Evolutionary conservation across 2,329 filamentous ascomycete species (phyloP), one percentile per base, ranked within the genome.

Genomic region (Verticillium nubilum): DNA sequence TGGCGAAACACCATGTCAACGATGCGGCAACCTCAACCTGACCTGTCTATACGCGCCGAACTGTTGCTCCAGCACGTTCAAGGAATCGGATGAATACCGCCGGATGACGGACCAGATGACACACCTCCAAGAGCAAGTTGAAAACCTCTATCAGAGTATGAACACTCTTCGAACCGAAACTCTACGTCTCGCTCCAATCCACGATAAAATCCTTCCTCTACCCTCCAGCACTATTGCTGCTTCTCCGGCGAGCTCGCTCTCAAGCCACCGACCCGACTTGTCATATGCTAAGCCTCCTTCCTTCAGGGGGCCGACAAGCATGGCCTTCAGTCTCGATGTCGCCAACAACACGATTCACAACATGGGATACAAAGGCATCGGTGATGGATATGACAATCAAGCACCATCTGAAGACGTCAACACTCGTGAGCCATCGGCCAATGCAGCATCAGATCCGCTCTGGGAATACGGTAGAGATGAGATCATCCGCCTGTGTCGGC

Each of bases 61-160:
- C 67, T 87, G 86, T 71, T 87, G 85, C 70, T 76, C 84, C 63
- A 93, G 86, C 77, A 92, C 85, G 73, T 92, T 97, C 81, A 95
- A 94, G 73, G 93, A 97, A 68, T 92, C 92, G 54, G 91, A 96
- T 10, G 93, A 97, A 72, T 97, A 92, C 79, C 90, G 87, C 69
- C 83, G 87, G 37, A 92, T 97, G 86, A 85, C 86, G 58, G 79
- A 82, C 33, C 89, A 95, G 65, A 85, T 97, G 61, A 77, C 79
- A 12, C 82, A 83, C 9, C 81, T 97, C 26, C 92, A 97, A 72
- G 88, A 94, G 58, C 92, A 97, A 74, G 89, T 97, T 68, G 87
- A 91, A 61, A 83, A 83, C 63, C 82, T 98, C 31, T 91, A 88
- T 69, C 84, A 85, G 61, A 90, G 83, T 66, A 78, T 97, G 68